Base-by-base conservation (phyloP, 768 basidiomycete species). In the Boletus vinaceobasis region DNA sequence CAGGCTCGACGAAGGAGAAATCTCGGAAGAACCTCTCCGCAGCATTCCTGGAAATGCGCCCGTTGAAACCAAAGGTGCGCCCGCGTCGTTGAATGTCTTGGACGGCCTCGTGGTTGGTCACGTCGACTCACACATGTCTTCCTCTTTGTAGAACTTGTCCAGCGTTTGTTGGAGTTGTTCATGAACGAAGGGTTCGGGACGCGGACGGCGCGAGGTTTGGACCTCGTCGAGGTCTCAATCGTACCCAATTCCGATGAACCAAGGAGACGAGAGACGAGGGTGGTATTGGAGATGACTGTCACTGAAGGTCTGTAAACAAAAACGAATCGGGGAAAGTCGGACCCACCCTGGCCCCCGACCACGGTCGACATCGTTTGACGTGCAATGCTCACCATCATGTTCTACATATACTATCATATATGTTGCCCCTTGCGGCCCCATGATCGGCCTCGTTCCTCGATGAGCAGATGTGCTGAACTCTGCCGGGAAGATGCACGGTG, bases 401-500 rank as follows among this genome's bases (percentile, higher is more conserved):
- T 50, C 27, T 23, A 46, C 45, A 46, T 46, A 7, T 47, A 10
- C 48, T 11, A 5, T 44, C 23, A 8, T 43, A 8, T 2, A 19
- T 14, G 9, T 15, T 11, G 29, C 14, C 48, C 19, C 19, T 10
- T 23, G 39, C 19, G 19, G 14, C 6, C 13, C 23, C 32, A 32
- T 40, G 38, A 40, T 33, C 8, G 48, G 23, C 14, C 15, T 48
- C 32, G 50, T 57, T 31, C 2, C 55, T 40, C 29, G 14, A 15
- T 32, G 10, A 7, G 40, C 53, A 82, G 80, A 81, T 35, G 79
- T 80, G 75, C 63, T 79, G 36, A 74, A 76, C 43, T 35, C 46
- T 7, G 46, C 39, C 5, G 79, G 74, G 0, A 66, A 60, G 5
- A 53, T 81, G 58, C 71, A 77, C 39, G 70, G 75, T 17, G 79